A percentile compares a stretch with the other conserved stretches of the same genome.
These are phyloP conservation scores for Gliomastix tumulicola DNA, from an alignment of 2,329 filamentous ascomycete genomes.

Conservation along the genomic window DNA sequence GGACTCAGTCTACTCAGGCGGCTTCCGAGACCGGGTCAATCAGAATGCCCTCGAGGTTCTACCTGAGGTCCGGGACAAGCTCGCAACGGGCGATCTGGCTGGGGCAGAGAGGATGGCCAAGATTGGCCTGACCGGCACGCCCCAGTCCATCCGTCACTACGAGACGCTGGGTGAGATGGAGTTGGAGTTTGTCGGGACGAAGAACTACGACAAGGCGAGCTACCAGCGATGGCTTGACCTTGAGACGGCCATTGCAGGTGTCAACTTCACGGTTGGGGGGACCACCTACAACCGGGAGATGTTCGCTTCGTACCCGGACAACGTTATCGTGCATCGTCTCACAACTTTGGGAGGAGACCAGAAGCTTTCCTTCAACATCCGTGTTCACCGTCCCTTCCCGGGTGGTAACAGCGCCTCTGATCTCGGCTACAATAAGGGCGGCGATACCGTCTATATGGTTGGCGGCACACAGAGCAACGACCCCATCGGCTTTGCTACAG, in stretches of 20 bases:
- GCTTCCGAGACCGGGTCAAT: conserved; percentile 1
- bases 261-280: conserved; percentile 1
- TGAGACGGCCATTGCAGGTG: conserved; percentile 1
- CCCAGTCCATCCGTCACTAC: conserved; percentile 2
- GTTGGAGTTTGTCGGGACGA: conserved; percentile 1
- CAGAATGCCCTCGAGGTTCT: conserved; percentile 1
- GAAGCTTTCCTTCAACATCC: conserved; percentile 2
- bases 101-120: conserved; percentile 1
- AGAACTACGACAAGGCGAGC: not conserved
- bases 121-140: conserved; percentile 2
- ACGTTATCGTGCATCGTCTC: conserved; percentile 1
- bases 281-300: conserved; percentile 1
- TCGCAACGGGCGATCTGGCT: not conserved
- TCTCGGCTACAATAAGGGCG: conserved; percentile 1
- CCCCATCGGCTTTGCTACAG: conserved; percentile 1
- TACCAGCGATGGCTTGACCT: conserved; percentile 2
- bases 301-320: conserved; percentile 2
- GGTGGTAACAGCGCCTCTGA: conserved; percentile 2
- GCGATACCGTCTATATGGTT: conserved; percentile 2
- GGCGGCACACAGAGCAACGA: conserved; percentile 2
- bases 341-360: not conserved
- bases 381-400: conserved; percentile 1
- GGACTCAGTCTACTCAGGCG: conserved; percentile 1
- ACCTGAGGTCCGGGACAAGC: conserved; percentile 1
- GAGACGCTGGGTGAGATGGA: conserved; percentile 3